phyloP scores from a whole-genome alignment of 352 stramenopile species.

The Globisporangium radiosum region DNA sequence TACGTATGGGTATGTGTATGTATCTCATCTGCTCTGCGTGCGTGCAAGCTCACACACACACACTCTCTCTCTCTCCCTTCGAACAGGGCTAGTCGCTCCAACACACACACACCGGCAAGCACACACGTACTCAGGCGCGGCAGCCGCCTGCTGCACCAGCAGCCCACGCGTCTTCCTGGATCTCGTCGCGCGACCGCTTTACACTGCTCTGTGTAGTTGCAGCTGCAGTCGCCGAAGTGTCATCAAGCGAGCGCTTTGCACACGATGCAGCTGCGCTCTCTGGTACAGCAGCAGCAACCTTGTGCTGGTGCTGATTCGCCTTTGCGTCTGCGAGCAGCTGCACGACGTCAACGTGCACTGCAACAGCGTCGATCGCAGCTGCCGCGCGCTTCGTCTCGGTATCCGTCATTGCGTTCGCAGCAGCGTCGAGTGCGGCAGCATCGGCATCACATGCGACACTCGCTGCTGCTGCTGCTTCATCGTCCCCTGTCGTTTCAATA shows the following conservation, averaged over 20 bases:
- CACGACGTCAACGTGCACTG: conserved; percentile 25
- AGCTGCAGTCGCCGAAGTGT: neutral
- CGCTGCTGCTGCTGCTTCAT: neutral
- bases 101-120: neutral
- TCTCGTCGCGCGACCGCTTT: conserved; percentile 24
- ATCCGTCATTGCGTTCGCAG: conserved; percentile 15
- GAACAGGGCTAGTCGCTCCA: neutral
- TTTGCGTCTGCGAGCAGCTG: conserved; percentile 27
- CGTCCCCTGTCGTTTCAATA: conserved; percentile 2
- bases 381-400: conserved; percentile 14
- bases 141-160: conserved; percentile 28
- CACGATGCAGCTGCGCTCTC: neutral
- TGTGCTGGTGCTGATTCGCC: conserved; percentile 17
- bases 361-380: conserved; percentile 36
- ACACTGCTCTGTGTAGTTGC: conserved; percentile 4
- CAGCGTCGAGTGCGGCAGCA: neutral
- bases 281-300: too few relatives aligned
- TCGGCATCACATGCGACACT: conserved; percentile 3
- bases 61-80: neutral
- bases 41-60: neutral
- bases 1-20: neutral
- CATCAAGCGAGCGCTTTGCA: neutral
- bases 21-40: neutral
- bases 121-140: conserved; percentile 4
- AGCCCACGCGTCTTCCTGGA: conserved; percentile 28